phyloP scores from a whole-genome alignment of 176 grass and related monocot genomes.

The Musa troglodytarum region DNA sequence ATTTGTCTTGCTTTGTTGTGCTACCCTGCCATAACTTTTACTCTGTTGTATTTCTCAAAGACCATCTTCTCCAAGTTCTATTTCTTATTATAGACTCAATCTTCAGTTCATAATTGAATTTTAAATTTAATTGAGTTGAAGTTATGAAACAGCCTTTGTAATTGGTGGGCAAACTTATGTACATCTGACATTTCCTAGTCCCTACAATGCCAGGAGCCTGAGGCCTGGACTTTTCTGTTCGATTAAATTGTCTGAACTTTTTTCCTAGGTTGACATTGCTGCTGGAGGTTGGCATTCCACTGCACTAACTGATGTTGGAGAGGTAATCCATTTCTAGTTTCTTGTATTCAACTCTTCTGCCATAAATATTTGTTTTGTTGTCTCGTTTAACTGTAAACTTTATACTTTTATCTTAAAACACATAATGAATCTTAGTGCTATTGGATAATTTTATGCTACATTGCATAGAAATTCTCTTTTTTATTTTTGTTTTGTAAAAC shows the following conservation, averaged over 20 bases:
- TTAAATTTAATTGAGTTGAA: neutral
- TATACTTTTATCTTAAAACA: neutral
- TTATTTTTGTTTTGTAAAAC: too few relatives aligned
- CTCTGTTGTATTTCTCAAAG: too few relatives aligned
- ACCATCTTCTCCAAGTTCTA: too few relatives aligned
- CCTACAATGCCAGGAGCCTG: neutral
- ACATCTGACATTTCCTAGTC: neutral
- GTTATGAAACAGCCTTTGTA: neutral
- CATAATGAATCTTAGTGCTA: neutral
- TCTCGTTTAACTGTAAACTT: neutral
- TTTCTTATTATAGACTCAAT: too few relatives aligned
- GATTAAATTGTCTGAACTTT: neutral
- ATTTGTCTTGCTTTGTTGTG: too few relatives aligned
- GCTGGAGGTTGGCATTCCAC: constrained; percentile 98
- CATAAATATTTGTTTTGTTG: neutral
- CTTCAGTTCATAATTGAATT: neutral
- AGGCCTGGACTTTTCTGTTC: neutral
- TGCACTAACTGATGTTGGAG: constrained; percentile 63
- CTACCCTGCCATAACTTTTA: too few relatives aligned
- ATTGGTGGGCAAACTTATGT: neutral
- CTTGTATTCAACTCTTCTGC: constrained; percentile 6
- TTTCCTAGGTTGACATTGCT: constrained; percentile 83
- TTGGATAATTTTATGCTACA: neutral
- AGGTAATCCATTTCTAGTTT: constrained; percentile 43
- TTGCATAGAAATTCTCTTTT: too few relatives aligned